Evolutionary conservation across 1,284 basidiomycete genomes (phyloP).

Genomic region (Boletellus deceptivus): DNA sequence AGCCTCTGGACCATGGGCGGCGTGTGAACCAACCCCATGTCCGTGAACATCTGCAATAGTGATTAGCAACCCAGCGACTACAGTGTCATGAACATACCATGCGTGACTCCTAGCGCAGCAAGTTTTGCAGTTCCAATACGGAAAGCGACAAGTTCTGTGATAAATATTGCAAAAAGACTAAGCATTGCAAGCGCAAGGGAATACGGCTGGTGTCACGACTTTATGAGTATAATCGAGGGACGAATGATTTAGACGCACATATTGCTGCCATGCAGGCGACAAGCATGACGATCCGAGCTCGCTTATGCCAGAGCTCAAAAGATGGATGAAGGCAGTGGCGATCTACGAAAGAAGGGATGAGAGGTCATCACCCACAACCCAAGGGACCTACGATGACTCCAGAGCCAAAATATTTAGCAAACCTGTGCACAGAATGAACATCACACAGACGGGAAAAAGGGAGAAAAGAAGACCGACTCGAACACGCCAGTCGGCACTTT

Average conservation of each 20-base stretch:
- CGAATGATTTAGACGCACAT: slow-evolving; percentile 49
- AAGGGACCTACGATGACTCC: slow-evolving; percentile 73
- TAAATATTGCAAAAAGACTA: slow-evolving; percentile 81
- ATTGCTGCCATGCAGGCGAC: slow-evolving; percentile 65
- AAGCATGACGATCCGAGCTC: slow-evolving; percentile 75
- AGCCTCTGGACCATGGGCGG: slow-evolving; percentile 66
- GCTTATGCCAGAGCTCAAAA: slow-evolving; percentile 74
- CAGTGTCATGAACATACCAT: slow-evolving; percentile 42
- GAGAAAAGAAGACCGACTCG: slow-evolving; percentile 54
- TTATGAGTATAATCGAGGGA: slow-evolving; percentile 1
- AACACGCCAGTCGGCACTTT: slow-evolving; percentile 69
- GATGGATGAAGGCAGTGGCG: slow-evolving; percentile 89
- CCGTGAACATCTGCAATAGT: slow-evolving; percentile 56
- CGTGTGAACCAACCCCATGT: slow-evolving; percentile 62
- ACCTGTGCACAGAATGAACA: slow-evolving; percentile 43
- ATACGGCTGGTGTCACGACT: slow-evolving; percentile 56
- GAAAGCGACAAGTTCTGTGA: slow-evolving; percentile 83
- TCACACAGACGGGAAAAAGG: neutral
- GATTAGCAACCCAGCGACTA: neutral
- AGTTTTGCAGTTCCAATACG: slow-evolving; percentile 73
- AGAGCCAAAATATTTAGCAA: slow-evolving; percentile 95
- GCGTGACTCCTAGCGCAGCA: slow-evolving; percentile 47
- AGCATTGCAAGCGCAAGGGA: slow-evolving; percentile 77
- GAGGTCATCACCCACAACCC: slow-evolving; percentile 7
- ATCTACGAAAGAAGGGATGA: slow-evolving; percentile 50